Evolutionary conservation across 169 alveolate species (phyloP), one percentile per base, ranked within the genome.

Genomic region (Theileria parva): DNA sequence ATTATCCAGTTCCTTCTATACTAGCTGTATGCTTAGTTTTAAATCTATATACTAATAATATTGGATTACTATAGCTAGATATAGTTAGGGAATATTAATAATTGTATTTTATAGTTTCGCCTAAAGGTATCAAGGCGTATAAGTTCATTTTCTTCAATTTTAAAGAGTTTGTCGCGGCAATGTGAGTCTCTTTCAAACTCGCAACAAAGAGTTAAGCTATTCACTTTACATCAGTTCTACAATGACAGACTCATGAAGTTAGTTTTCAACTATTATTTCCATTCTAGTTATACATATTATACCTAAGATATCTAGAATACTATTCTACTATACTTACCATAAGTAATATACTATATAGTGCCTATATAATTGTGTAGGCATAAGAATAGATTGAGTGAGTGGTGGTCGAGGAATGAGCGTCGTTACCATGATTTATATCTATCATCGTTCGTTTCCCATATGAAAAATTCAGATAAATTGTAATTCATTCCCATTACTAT

Each of bases 341-440:
- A n/a, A n/a, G n/a, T n/a, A n/a, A n/a, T n/a, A n/a, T n/a, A n/a
- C n/a, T n/a, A n/a, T n/a, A n/a, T n/a, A n/a, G n/a, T n/a, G n/a
- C n/a, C n/a, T 67, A 28, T 32, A 15, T 6, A 32, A 32, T 32
- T 32, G 0, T 57, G 32, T 32, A 85, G 91, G 21, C 84, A 85
- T 48, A 85, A 85, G 79, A 85, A 53, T 50, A 85, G 66, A 57
- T 60, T 85, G 91, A 85, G 87, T 32, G 91, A 79, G 27, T 85
- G 91, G 91, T 85, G 91, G 91, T 85, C 87, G 0, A 68, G 74
- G 25, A 85, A 77, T 72, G 91, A 85, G 55, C 72, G 84, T 15
- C 83, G 70, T 27, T 85, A 77, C 55, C 86, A 85, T 63, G 27
- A 74, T 27, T 32, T 85, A 67, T 85, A 83, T 61, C 75, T 85